Conservation (phyloP, 2,329 filamentous ascomycete species). For the Elsinoe necatrix region DNA sequence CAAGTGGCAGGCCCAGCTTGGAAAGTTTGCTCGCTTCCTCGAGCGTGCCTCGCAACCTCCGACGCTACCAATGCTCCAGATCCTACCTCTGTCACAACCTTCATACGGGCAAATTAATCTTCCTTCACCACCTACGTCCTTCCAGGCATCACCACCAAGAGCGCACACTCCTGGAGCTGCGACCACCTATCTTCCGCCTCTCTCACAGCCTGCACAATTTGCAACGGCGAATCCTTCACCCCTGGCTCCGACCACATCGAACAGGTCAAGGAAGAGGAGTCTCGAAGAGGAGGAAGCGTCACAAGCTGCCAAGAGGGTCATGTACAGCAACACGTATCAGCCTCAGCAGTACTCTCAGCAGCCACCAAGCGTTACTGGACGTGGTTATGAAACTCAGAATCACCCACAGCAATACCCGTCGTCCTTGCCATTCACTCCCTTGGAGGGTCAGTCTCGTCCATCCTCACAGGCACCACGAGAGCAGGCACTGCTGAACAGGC, state of each 20-base stretch:
- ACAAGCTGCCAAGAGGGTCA: constrained; percentile 5
- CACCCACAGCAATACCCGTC: constrained; percentile 33
- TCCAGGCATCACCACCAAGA: constrained; percentile 44
- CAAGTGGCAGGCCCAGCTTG: constrained; percentile 74
- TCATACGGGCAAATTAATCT: constrained; percentile 33
- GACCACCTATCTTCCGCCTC: constrained; percentile 29
- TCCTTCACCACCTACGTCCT: constrained; percentile 44
- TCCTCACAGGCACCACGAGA: constrained; percentile 33
- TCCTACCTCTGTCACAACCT: constrained; percentile 31
- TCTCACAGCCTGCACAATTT: constrained; percentile 31
- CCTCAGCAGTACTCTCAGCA: constrained; percentile 22
- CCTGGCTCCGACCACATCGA: constrained; percentile 33
- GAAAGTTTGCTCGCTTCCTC: constrained; percentile 76
- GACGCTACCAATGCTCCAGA: constrained; percentile 31
- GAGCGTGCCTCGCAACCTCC: constrained; percentile 51
- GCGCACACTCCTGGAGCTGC: constrained; percentile 22
- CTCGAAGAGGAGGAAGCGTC: constrained; percentile 34
- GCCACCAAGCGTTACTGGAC: not conserved
- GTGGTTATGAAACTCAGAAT: not conserved
- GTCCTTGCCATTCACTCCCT: constrained; percentile 62
- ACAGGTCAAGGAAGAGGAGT: constrained; percentile 47
- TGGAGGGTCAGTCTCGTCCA: constrained; percentile 45
- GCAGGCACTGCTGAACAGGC: constrained; percentile 38
- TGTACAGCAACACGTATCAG: constrained; percentile 17
- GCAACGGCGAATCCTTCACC: constrained; percentile 38